A percentile compares a stretch with the other conserved stretches of the same genome.
These are phyloP conservation scores for Botrytis byssoidea DNA, from an alignment of 2,329 filamentous ascomycete species.

Conservation along the genomic window DNA sequence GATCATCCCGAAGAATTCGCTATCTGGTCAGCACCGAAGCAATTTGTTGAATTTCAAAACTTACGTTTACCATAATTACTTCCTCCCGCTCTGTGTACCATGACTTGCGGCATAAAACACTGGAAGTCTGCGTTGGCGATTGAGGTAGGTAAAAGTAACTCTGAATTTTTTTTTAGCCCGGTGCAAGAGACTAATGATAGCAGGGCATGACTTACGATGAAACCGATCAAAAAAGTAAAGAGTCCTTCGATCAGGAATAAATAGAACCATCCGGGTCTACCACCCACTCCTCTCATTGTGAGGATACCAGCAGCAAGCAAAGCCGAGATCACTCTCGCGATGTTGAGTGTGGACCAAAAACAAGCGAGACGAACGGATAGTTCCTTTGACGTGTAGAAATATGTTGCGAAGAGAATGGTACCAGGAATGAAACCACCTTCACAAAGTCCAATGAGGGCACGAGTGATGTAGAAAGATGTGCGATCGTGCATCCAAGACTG, in stretches of 20 bases:
- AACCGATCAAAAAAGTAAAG: constrained; percentile 27
- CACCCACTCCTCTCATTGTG: constrained; percentile 51
- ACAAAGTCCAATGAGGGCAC: constrained; percentile 34
- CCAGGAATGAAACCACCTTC: constrained; percentile 58
- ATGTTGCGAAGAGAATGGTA: constrained; percentile 61
- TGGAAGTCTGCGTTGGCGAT: constrained; percentile 2
- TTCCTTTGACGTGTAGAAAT: constrained; percentile 68
- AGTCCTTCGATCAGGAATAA: constrained; percentile 46
- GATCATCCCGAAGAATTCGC: constrained; percentile 54
- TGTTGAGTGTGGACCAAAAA: constrained; percentile 62
- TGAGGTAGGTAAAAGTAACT: constrained; percentile 11
- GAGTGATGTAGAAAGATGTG: constrained; percentile 39
- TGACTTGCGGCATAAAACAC: not conserved
- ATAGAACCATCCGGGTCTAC: constrained; percentile 58
- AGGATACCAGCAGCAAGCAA: constrained; percentile 58
- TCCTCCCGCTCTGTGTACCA: constrained; percentile 64
- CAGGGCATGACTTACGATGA: not conserved
- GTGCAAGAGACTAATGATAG: not conserved
- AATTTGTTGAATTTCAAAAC: not conserved
- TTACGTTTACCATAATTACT: constrained; percentile 57
- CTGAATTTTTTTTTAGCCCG: not conserved
- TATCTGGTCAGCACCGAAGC: constrained; percentile 34
- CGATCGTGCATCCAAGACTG: constrained; percentile 41
- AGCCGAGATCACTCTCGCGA: constrained; percentile 51
- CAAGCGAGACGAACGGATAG: constrained; percentile 63